Conservation (phyloP, 2,329 filamentous ascomycete species). For the Hortaea sp. region DNA sequence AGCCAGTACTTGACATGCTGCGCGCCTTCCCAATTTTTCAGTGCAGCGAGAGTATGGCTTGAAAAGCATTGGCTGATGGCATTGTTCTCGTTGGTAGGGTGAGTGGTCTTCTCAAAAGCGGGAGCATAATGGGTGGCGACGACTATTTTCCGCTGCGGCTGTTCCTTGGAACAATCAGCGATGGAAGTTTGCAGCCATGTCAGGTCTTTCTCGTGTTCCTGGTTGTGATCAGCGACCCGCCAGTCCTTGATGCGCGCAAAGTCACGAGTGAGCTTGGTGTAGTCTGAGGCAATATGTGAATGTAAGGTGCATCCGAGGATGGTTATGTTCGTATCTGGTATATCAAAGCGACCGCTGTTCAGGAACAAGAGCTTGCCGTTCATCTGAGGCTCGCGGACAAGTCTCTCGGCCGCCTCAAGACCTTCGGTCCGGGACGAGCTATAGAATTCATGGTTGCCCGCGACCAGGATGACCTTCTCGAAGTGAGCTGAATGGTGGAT, state of each 20-base stretch:
- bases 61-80: constrained; percentile 41
- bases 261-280: constrained; percentile 34
- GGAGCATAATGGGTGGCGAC: constrained; percentile 48
- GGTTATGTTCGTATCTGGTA: constrained; percentile 30
- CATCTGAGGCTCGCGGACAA: constrained; percentile 32
- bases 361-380: constrained; percentile 30
- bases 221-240: constrained; percentile 41
- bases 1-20: constrained; percentile 27
- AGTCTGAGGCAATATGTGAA: constrained; percentile 35
- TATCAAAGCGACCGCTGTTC: constrained; percentile 31
- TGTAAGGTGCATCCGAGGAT: constrained; percentile 49
- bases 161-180: constrained; percentile 3
- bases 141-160: neutral
- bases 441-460: constrained; percentile 49
- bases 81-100: constrained; percentile 36
- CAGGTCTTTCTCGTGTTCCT: constrained; percentile 35
- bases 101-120: constrained; percentile 35
- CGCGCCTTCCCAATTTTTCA: constrained; percentile 9
- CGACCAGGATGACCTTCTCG: constrained; percentile 37
- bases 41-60: constrained; percentile 40
- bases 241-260: constrained; percentile 44
- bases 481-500: constrained; percentile 31
- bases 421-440: constrained; percentile 31
- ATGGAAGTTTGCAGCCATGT: constrained; percentile 41
- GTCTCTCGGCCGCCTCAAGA: constrained; percentile 27